A percentile compares a stretch with the other conserved stretches of the same genome.
These are phyloP conservation scores for Creolimax fragrantissima DNA, from an alignment of 78 protist genomes.

Conservation along the genomic window DNA sequence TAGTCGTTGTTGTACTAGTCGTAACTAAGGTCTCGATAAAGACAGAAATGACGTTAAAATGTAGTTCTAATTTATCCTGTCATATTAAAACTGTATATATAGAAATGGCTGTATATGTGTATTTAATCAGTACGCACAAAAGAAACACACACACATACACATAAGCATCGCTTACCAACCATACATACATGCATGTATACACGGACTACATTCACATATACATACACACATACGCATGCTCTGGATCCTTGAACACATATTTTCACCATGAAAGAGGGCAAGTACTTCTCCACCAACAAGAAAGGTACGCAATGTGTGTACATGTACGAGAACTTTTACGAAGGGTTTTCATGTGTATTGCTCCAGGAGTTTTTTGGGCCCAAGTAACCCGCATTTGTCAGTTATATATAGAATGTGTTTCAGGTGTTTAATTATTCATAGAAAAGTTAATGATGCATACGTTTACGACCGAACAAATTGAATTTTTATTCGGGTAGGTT, in stretches of 20 bases:
- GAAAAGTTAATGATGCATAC: neutral
- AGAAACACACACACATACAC: neutral
- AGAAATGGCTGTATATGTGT: neutral
- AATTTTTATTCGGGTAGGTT: neutral
- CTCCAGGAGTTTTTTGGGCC: too few relatives aligned
- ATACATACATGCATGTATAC: neutral
- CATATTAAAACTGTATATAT: too few relatives aligned
- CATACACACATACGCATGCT: neutral
- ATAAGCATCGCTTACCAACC: neutral
- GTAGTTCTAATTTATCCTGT: too few relatives aligned
- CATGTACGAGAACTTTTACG: neutral
- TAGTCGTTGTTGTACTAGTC: too few relatives aligned
- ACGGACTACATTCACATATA: neutral
- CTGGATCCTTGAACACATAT: neutral
- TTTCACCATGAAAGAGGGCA: constrained; percentile 22
- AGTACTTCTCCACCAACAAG: constrained; percentile 42
- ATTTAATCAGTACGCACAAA: neutral
- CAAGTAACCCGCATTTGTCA: too few relatives aligned
- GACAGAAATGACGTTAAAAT: too few relatives aligned
- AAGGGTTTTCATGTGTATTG: neutral
- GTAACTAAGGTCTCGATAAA: too few relatives aligned
- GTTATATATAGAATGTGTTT: neutral
- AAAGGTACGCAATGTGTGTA: constrained; percentile 10
- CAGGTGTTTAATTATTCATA: neutral
- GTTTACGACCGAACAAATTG: neutral